These are phyloP conservation scores for Sugiyamaella castrensis DNA, from an alignment of 1,139 yeast genomes.

Conservation along the genomic window DNA sequence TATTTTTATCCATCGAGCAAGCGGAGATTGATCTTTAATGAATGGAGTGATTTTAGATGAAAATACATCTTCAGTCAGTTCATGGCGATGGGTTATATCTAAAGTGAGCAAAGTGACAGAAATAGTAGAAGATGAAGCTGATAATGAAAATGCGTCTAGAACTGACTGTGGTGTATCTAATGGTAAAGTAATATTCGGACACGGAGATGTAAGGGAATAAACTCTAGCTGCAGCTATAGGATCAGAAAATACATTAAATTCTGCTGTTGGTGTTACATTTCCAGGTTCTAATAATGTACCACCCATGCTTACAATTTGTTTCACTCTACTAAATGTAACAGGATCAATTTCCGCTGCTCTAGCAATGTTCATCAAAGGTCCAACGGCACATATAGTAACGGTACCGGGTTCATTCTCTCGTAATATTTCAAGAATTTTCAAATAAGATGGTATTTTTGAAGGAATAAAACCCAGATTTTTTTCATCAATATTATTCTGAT, in stretches of 20 bases:
- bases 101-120: constrained; percentile 39
- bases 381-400: constrained; percentile 42
- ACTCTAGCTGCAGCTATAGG: constrained; percentile 43
- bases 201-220: constrained; percentile 35
- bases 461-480: constrained; percentile 33
- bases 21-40: constrained; percentile 29
- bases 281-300: constrained; percentile 41
- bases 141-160: neutral
- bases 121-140: constrained; percentile 24
- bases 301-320: constrained; percentile 42
- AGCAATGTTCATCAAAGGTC: constrained; percentile 44
- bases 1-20: constrained; percentile 37
- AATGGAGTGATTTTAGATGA: constrained; percentile 16
- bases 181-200: constrained; percentile 35
- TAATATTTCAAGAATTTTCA: constrained; percentile 39
- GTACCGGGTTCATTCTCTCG: constrained; percentile 36
- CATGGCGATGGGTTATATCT: constrained; percentile 39
- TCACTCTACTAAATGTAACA: constrained; percentile 37
- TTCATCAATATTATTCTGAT: constrained; percentile 8
- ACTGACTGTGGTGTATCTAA: constrained; percentile 17
- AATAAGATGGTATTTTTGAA: constrained; percentile 33
- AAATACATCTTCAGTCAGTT: constrained; percentile 29
- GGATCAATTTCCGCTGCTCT: constrained; percentile 41
- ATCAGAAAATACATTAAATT: constrained; percentile 44
- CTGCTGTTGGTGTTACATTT: constrained; percentile 43